Conservation (phyloP, 768 basidiomycete species). For the Megacollybia marginata region DNA sequence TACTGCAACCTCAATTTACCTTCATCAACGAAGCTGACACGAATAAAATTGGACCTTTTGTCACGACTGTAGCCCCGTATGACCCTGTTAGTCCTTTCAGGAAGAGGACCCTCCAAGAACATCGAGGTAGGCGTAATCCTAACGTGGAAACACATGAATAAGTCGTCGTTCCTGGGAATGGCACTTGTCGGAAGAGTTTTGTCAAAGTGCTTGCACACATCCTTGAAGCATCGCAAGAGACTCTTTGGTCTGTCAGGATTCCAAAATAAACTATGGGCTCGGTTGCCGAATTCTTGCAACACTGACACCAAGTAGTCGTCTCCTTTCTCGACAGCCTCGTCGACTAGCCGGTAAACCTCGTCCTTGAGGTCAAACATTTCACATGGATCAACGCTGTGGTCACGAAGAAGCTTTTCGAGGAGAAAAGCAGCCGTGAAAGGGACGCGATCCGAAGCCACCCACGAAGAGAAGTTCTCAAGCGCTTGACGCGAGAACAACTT, state of each 20-base stretch:
- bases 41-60: constrained; percentile 48
- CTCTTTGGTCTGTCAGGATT: constrained; percentile 15
- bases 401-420: constrained; percentile 36
- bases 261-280: constrained; percentile 15
- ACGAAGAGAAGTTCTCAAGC: constrained; percentile 22
- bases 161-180: constrained; percentile 16
- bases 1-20: constrained; percentile 40
- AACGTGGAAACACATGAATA: constrained; percentile 40
- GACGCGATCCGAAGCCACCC: constrained; percentile 21
- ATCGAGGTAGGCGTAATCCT: constrained; percentile 49
- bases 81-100: constrained; percentile 56
- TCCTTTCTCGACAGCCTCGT: not conserved
- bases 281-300: constrained; percentile 31
- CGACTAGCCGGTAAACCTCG: not conserved
- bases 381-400: constrained; percentile 35
- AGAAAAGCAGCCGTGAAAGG: constrained; percentile 57
- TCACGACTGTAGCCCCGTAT: constrained; percentile 40
- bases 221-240: constrained; percentile 24
- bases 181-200: not conserved
- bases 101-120: constrained; percentile 44
- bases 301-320: constrained; percentile 14
- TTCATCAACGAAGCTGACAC: constrained; percentile 59
- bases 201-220: constrained; percentile 18
- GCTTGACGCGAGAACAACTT: constrained; percentile 34
- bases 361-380: constrained; percentile 32